Evolutionary conservation across 192 early-diverging fungal species (phyloP), one percentile per base, ranked within the genome.

Genomic region (Kappamyces sp.): DNA sequence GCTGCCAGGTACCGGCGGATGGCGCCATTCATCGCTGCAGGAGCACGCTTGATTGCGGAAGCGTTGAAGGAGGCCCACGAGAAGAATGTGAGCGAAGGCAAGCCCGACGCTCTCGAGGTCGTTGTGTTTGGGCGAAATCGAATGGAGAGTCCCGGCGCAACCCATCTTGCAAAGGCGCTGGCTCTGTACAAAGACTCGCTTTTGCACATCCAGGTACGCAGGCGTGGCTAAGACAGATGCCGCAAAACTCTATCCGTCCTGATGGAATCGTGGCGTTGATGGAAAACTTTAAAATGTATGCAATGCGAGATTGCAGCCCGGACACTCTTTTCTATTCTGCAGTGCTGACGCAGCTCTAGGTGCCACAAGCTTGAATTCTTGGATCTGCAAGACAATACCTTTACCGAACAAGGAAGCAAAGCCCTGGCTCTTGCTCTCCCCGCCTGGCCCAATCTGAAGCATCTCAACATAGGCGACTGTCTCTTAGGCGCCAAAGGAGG

Each of bases 341-440:
- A 23, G 23, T 23, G 23, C 23, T 23, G 23, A 23, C 23, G 23
- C 23, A 23, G 23, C 41, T 34, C 13, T 8, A 10, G 31, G 32
- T 91, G 88, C 68, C 71, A 73, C 33, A 66, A 76, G 23, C 68
- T 98, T 44, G 72, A 84, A 47, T 75, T 84, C 49, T 64, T 98
- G 32, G 92, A 98, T 74, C 69, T 98, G 40, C 92, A 98, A 73
- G 95, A 98, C 67, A 98, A 98, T 73, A 98, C 95, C 0, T 94
- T 98, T 55, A 93, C 92, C 2, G 74, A 78, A 37, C 68, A 69
- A 13, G 95, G 95, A 13, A 88, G 90, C 36, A 51, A 63, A 10
- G 89, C 90, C 8, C 78, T 98, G 58, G 90, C 92, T 3, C 63
- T 71, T 13, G 87, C 87, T 2, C 70, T 98, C 40, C 66, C 79